Percentiles rank a stretch among this genome's conserved stretches.
Evolutionary conservation across 345 rosid genomes (phyloP).

Genomic region (Ailanthus altissimus): DNA sequence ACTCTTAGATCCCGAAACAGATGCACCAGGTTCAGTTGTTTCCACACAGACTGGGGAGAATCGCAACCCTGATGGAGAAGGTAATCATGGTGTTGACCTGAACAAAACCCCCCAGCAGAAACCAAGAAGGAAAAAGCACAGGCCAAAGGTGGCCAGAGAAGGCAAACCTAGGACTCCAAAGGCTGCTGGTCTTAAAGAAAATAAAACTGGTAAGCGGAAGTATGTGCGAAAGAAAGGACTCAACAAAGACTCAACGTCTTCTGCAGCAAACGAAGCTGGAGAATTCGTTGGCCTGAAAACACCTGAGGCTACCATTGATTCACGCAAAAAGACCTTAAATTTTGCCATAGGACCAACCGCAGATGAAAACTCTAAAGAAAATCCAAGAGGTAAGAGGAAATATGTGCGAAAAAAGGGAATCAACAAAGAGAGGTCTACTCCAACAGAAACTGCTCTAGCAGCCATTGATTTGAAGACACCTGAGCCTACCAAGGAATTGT

Average conservation of each 20-base stretch:
- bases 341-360: conserved; percentile 39
- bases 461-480: conserved; percentile 30
- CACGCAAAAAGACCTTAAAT: conserved; percentile 56
- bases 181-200: conserved; percentile 34
- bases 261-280: conserved; percentile 33
- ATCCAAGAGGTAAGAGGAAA: conserved; percentile 52
- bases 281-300: conserved; percentile 34
- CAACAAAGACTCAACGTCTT: conserved; percentile 26
- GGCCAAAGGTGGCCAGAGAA: conserved; percentile 78
- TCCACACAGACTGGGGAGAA: conserved; percentile 26
- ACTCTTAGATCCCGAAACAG: conserved; percentile 27
- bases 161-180: conserved; percentile 45
- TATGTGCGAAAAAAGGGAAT: conserved; percentile 43
- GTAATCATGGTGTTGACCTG: conserved; percentile 24
- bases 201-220: conserved; percentile 50
- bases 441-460: conserved; percentile 36
- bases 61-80: conserved; percentile 39
- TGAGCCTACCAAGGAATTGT: conserved; percentile 39
- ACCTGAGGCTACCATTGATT: conserved; percentile 33
- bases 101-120: conserved; percentile 63
- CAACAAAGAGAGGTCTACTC: conserved; percentile 25
- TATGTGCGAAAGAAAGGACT: conserved; percentile 43
- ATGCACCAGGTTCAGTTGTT: conserved; percentile 29
- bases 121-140: conserved; percentile 75
- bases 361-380: conserved; percentile 35